Base-by-base conservation (phyloP, 2,329 filamentous ascomycete species). In the Fusarium sulawesiense region DNA sequence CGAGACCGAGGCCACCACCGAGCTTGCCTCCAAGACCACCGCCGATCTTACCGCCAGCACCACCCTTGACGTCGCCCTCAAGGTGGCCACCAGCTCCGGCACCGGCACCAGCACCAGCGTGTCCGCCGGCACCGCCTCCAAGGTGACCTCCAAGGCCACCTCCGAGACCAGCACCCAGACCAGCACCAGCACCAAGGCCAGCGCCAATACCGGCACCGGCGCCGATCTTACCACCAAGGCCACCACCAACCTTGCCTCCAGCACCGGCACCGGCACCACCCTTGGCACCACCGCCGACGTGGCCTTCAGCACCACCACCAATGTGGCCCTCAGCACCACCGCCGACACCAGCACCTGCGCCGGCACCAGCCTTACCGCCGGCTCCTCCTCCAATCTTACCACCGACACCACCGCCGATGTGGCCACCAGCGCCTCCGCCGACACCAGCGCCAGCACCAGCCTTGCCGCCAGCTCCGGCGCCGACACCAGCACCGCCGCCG, bases 1-100 rank as follows among this genome's bases (percentile, higher is more conserved):
- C 51, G 13, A 12, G 23, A 18, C 30, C 59, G 8, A 45, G 4
- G 10, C 56, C 61, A 25, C 11, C 44, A 2, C 44, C 41, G 8
- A 44, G 13, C 4, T 44, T 21, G 10, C 30, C 47, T 12, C n/a
- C 37, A 20, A 49, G 49, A 20, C 42, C 55, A 29, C 40, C 55
- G n/a, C 56, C 50, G 10, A 57, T 37, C 13, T 45, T 51, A n/a
- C 30, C 62, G 13, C 49, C 56, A 16, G 61, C 49, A 14, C 37
- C 46, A 20, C 30, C 49, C 16, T 51, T 51, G 20, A 49, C 30
- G 23, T 44, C 42, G 34, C 27, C 53, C 6, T 32, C 49, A 20
- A 13, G 20, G 18, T 25, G 53, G 12, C 42, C 6, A 16, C 55
- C 60, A 32, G 16, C 42, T 2, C 41, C 34, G 12, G 60, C 1